These are phyloP conservation scores for Penicillium argentinense DNA, from an alignment of 495 filamentous ascomycete species.

Conservation along the genomic window DNA sequence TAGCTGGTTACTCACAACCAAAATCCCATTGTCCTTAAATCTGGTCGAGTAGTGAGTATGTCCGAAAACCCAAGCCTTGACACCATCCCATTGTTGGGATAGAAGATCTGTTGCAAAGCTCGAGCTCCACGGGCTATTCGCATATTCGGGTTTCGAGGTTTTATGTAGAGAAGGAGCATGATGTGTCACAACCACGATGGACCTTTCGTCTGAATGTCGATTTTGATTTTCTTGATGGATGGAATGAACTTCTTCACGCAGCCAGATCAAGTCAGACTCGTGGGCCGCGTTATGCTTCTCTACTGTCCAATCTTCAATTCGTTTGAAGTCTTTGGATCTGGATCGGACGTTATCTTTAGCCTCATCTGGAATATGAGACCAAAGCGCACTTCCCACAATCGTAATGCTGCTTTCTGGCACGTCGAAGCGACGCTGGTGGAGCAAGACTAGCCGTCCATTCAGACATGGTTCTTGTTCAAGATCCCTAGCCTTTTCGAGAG, in stretches of 20 bases:
- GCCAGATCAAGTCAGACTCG: slow-evolving; percentile 45
- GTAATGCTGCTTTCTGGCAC: slow-evolving; percentile 39
- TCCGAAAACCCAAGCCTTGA: slow-evolving; percentile 54
- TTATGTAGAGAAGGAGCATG: slow-evolving; percentile 48
- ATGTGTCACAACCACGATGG: slow-evolving; percentile 54
- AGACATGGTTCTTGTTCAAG: slow-evolving; percentile 47
- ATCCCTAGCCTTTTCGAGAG: slow-evolving; percentile 39
- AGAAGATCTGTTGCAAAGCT: slow-evolving; percentile 56
- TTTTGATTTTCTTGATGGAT: slow-evolving; percentile 21
- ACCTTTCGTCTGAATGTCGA: slow-evolving; percentile 13
- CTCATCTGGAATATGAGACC: slow-evolving; percentile 47
- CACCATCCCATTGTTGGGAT: slow-evolving; percentile 5
- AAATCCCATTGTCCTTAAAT: slow-evolving; percentile 37
- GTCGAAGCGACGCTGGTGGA: slow-evolving; percentile 46
- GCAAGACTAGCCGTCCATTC: slow-evolving; percentile 42
- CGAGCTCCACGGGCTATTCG: slow-evolving; percentile 37
- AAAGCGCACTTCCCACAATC: slow-evolving; percentile 58
- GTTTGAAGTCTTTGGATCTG: slow-evolving; percentile 50
- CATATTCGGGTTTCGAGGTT: slow-evolving; percentile 44
- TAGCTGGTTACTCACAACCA: slow-evolving; percentile 53
- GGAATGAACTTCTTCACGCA: slow-evolving; percentile 36
- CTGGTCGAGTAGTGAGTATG: slow-evolving; percentile 52
- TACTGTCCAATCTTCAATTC: slow-evolving; percentile 50
- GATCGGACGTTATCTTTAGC: slow-evolving; percentile 33
- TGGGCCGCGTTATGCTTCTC: slow-evolving; percentile 48